Conservation (phyloP, 805 yeast species). For the Lachancea nothofagi region DNA sequence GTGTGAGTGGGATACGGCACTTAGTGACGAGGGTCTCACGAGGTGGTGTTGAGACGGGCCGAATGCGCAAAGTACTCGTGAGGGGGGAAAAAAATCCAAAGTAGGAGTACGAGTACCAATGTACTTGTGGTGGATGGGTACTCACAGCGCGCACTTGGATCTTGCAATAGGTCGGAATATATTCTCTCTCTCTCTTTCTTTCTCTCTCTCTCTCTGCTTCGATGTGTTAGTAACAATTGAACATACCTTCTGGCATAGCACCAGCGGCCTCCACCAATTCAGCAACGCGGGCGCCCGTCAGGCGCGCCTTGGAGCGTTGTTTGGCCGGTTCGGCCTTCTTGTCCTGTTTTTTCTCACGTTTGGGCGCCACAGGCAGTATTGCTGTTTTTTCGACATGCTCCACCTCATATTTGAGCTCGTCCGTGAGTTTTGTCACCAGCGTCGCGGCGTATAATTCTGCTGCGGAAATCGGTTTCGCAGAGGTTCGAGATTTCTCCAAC, state of each 20-base stretch:
- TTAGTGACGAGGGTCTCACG: neutral
- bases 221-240: neutral
- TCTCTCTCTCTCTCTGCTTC: constrained; percentile 1
- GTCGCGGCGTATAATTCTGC: neutral
- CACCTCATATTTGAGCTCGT: constrained; percentile 7
- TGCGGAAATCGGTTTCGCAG: neutral
- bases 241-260: constrained; percentile 9
- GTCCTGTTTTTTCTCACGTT: neutral
- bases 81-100: too few species aligned
- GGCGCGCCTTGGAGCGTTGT: constrained; percentile 5
- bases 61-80: too few species aligned
- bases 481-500: neutral
- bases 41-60: neutral
- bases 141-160: too few species aligned
- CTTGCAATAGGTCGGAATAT: too few species aligned
- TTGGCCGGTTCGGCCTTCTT: constrained; percentile 3
- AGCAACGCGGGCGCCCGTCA: constrained; percentile 6
- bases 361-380: constrained; percentile 1
- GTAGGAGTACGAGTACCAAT: too few species aligned
- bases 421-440: constrained; percentile 2
- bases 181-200: neutral
- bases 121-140: too few species aligned
- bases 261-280: constrained; percentile 6
- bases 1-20: neutral
- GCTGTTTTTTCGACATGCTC: constrained; percentile 7